phyloP scores from a whole-genome alignment of 768 basidiomycete species.

The Agrocybe praecox region DNA sequence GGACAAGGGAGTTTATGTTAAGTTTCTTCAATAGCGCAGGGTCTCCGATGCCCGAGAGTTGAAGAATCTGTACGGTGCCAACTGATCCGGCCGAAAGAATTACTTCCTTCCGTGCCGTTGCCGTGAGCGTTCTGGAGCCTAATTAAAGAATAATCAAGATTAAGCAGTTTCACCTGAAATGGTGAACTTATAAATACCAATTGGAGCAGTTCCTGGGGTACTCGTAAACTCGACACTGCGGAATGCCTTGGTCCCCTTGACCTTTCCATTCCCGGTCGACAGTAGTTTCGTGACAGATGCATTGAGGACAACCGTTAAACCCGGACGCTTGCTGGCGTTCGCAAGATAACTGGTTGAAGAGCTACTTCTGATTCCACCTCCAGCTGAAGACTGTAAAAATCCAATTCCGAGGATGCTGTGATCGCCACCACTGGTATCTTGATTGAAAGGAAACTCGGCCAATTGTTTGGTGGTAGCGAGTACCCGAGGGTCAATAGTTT shows the following conservation, averaged over 20 bases:
- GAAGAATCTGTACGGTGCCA: slow-evolving; percentile 21
- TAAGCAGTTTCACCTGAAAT: not conserved
- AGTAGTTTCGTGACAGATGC: slow-evolving; percentile 18
- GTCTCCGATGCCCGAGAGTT: slow-evolving; percentile 22
- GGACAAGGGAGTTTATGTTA: slow-evolving; percentile 12
- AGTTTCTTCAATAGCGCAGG: slow-evolving; percentile 9
- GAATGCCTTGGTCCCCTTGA: slow-evolving; percentile 17
- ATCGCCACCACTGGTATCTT: slow-evolving; percentile 13
- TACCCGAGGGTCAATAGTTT: slow-evolving; percentile 23
- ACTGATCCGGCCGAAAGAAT: slow-evolving; percentile 20
- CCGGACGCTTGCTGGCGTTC: slow-evolving; percentile 5
- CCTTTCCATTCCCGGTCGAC: slow-evolving; percentile 4
- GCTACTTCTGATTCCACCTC: slow-evolving; percentile 15
- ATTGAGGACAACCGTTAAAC: slow-evolving; percentile 14
- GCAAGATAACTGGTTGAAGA: slow-evolving; percentile 12
- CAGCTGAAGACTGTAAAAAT: slow-evolving; percentile 9
- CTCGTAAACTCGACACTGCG: slow-evolving; percentile 21
- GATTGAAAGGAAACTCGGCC: slow-evolving; percentile 36
- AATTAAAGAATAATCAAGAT: not conserved
- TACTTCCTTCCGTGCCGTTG: slow-evolving; percentile 15
- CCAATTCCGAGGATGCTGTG: slow-evolving; percentile 16
- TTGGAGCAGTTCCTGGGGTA: slow-evolving; percentile 4
- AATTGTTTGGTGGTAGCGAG: slow-evolving; percentile 24
- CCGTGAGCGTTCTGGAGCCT: not conserved
- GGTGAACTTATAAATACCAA: not conserved